Conservation (phyloP, 116 monocot species). For the Trichopus zeylanicus region DNA sequence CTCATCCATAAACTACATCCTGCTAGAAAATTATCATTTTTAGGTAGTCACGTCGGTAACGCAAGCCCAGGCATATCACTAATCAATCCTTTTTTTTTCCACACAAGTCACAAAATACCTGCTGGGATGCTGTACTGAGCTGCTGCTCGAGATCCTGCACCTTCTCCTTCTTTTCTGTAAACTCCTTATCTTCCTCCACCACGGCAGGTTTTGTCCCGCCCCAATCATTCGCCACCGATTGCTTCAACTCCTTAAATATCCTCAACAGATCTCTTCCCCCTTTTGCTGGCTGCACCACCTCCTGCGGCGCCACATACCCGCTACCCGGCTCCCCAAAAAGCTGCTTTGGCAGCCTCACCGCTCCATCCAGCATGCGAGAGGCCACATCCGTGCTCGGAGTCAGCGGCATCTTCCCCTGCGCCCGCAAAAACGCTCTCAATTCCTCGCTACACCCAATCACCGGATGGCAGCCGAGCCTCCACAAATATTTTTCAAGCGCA, state of each 20-base stretch:
- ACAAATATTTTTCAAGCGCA: slow-evolving; percentile 72
- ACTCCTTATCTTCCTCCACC: slow-evolving; percentile 88
- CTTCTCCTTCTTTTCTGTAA: slow-evolving; percentile 69
- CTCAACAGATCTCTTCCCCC: slow-evolving; percentile 84
- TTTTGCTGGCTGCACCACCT: slow-evolving; percentile 74
- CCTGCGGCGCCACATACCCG: slow-evolving; percentile 34
- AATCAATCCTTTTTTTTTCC: not conserved
- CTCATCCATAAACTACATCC: too few relatives aligned
- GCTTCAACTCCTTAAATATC: slow-evolving; percentile 96
- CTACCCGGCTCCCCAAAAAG: slow-evolving; percentile 36
- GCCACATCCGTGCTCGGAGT: slow-evolving; percentile 63
- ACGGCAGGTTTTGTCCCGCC: slow-evolving; percentile 44
- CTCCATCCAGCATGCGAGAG: slow-evolving; percentile 90
- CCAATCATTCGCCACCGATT: slow-evolving; percentile 79
- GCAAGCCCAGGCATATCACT: too few relatives aligned
- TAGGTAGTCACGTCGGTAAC: too few relatives aligned
- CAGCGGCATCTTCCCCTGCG: slow-evolving; percentile 72
- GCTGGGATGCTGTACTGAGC: slow-evolving; percentile 72
- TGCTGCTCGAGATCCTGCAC: slow-evolving; percentile 78
- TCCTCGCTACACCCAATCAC: slow-evolving; percentile 68
- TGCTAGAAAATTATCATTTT: too few relatives aligned
- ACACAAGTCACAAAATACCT: slow-evolving; percentile 26
- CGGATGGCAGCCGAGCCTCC: slow-evolving; percentile 66
- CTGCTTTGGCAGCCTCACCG: slow-evolving; percentile 67
- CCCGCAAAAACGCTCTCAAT: slow-evolving; percentile 58